Conservation (phyloP, 2,329 filamentous ascomycete species). For the Penicillium sclerotigenum region DNA sequence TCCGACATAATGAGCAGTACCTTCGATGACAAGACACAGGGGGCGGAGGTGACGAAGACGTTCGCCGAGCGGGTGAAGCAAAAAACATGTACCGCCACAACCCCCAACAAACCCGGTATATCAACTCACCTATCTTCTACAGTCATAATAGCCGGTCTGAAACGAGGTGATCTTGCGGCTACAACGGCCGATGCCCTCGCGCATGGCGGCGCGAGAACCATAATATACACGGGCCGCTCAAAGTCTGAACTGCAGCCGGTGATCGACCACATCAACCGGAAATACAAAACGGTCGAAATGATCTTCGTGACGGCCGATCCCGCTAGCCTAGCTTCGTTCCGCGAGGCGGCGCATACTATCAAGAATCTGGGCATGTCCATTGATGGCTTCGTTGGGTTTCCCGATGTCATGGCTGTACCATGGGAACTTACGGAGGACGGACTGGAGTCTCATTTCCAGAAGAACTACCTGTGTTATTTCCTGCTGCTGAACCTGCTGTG, state of each 20-base stretch:
- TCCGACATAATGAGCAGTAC: slow-evolving; percentile 11
- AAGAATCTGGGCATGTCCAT: slow-evolving; percentile 16
- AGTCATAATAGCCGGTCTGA: slow-evolving; percentile 30
- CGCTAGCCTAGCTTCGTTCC: slow-evolving; percentile 15
- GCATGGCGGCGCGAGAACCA: slow-evolving; percentile 23
- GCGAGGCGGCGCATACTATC: slow-evolving; percentile 16
- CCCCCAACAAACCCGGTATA: not conserved
- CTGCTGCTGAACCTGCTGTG: slow-evolving; percentile 22
- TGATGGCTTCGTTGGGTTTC: slow-evolving; percentile 24
- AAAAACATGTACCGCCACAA: slow-evolving; percentile 27
- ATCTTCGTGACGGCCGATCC: slow-evolving; percentile 21
- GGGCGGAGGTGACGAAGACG: slow-evolving; percentile 28
- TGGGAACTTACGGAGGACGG: slow-evolving; percentile 24
- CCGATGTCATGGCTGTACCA: slow-evolving; percentile 17
- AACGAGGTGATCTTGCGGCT: slow-evolving; percentile 24
- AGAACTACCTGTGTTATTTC: slow-evolving; percentile 27
- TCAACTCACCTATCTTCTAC: not conserved
- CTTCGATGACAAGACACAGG: slow-evolving; percentile 29
- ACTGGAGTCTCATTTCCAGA: slow-evolving; percentile 26
- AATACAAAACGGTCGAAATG: slow-evolving; percentile 19
- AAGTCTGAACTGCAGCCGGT: slow-evolving; percentile 24
- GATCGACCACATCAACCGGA: slow-evolving; percentile 24
- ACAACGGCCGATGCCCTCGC: slow-evolving; percentile 29
- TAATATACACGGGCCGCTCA: slow-evolving; percentile 30
- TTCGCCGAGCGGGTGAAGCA: slow-evolving; percentile 30